Evolutionary conservation across 805 yeast genomes (phyloP), one percentile per base, ranked within the genome.

Genomic region (Metschnikowia santaceciliae): DNA sequence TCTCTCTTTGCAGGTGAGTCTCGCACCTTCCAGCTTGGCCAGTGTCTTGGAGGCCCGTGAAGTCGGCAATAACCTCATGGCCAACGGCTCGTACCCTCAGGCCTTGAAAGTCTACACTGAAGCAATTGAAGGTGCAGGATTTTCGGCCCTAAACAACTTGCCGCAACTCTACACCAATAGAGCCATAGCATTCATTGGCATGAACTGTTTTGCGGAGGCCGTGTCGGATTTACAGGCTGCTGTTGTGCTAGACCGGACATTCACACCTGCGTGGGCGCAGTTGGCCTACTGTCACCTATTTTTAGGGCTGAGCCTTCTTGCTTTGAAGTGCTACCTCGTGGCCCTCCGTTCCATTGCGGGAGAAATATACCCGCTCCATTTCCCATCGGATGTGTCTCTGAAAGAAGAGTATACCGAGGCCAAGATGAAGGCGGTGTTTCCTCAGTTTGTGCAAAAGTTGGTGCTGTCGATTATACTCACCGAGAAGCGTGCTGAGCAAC

Each of bases 241-340:
- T 0, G 54, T 72, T 8, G 40, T 45, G 19, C 45, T 55, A 36
- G 76, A 72, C 51, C 54, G 66, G 32, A 59, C 67, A 5, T 70
- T 67, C 53, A 65, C 72, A 4, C 72, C 77, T 2, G 77, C 75
- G 6, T 73, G 77, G 77, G 60, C 71, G 17, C 77, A 73, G 58
- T 60, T 73, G 52, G 76, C 75, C 3, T 73, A 71, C 59, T 72
- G 75, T 54, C 74, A 72, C 41, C 57, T 73, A 35, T 72, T 70
- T 55, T 65, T 72, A 71, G 76, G 76, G 3, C 57, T 57, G 35
- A 65, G 71, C 42, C 53, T 71, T 23, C 44, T 65, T 8, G 67
- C 75, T 2, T 57, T 72, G 41, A 58, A 61, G 45, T 67, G 72
- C 52, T 72, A 72, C 55, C 57, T 65, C 13, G 59, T 60, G 26